These are phyloP conservation scores for Endoconidiophora polonica DNA, from an alignment of 2,329 filamentous ascomycete genomes.

Conservation along the genomic window DNA sequence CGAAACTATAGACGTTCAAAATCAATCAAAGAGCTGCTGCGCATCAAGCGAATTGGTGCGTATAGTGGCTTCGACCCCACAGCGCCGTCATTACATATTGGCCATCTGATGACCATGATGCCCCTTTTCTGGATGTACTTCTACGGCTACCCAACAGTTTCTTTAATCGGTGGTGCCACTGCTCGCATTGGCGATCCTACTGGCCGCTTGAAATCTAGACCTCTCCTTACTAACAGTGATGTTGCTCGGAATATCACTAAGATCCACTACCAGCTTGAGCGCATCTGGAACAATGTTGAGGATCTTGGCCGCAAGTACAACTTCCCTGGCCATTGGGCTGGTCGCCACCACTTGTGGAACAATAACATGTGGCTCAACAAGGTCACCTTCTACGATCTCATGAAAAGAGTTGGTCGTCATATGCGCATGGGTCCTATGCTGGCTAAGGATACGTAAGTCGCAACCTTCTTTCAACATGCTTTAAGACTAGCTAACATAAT, in stretches of 20 bases:
- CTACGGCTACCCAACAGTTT: constrained; percentile 51
- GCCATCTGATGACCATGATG: constrained; percentile 70
- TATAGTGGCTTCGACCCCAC: constrained; percentile 78
- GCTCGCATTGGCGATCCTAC: constrained; percentile 67
- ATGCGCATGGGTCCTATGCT: constrained; percentile 77
- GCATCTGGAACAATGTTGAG: constrained; percentile 60
- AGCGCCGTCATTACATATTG: constrained; percentile 61
- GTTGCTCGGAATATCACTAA: constrained; percentile 48
- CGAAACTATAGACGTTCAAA: constrained; percentile 24
- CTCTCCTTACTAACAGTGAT: constrained; percentile 32
- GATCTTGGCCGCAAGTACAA: constrained; percentile 47
- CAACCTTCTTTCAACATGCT: neutral
- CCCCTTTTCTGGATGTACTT: constrained; percentile 71
- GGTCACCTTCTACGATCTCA: constrained; percentile 54
- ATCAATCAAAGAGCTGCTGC: constrained; percentile 46
- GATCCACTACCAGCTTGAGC: constrained; percentile 53
- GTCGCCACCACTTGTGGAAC: constrained; percentile 54
- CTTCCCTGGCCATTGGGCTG: constrained; percentile 44
- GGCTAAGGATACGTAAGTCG: constrained; percentile 63
- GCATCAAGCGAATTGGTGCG: constrained; percentile 47
- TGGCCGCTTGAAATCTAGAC: constrained; percentile 46
- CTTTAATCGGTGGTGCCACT: constrained; percentile 57
- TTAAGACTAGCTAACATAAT: constrained; percentile 14
- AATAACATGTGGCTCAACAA: constrained; percentile 73
- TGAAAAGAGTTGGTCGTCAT: constrained; percentile 54